A percentile compares a stretch with the other conserved stretches of the same genome.
These are phyloP conservation scores for Hevea brasiliensis DNA, from an alignment of 345 rosid species.

Conservation along the genomic window DNA sequence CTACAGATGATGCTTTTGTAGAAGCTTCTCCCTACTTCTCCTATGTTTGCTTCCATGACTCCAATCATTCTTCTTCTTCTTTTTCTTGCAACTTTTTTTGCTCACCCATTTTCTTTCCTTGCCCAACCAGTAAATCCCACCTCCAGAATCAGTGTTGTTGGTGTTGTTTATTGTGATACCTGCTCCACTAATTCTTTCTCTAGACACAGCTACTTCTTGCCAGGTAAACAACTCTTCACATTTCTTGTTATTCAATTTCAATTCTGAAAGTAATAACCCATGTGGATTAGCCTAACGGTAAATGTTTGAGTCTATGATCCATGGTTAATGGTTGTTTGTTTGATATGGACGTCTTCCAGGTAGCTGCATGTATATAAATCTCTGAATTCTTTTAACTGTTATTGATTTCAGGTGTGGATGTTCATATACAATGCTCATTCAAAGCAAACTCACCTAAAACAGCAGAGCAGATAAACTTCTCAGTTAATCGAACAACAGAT, in stretches of 20 bases:
- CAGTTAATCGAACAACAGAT: conserved; percentile 74
- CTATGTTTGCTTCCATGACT: conserved; percentile 47
- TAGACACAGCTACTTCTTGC: conserved; percentile 78
- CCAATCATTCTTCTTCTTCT: conserved; percentile 35
- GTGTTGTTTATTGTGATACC: conserved; percentile 75
- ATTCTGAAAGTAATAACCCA: no score
- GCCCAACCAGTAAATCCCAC: conserved; percentile 35
- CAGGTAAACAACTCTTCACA: conserved; percentile 43
- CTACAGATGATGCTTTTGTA: conserved; percentile 12
- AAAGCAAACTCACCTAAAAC: conserved; percentile 66
- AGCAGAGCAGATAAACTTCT: conserved; percentile 59
- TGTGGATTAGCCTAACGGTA: no score
- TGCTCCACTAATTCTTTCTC: conserved; percentile 68
- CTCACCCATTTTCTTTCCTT: conserved; percentile 25
- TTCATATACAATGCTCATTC: conserved; percentile 69
- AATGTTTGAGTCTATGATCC: no score
- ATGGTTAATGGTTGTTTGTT: no score
- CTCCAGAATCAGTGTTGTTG: conserved; percentile 66
- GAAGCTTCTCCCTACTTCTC: conserved; percentile 43
- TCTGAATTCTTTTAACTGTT: background rate
- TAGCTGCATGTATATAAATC: no score
- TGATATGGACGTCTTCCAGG: no score
- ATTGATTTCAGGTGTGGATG: conserved; percentile 56
- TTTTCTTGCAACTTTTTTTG: conserved; percentile 38
- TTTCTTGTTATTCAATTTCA: background rate